Conservation (phyloP, 1,139 yeast genomes). For the Saccharomyces hybrid region DNA sequence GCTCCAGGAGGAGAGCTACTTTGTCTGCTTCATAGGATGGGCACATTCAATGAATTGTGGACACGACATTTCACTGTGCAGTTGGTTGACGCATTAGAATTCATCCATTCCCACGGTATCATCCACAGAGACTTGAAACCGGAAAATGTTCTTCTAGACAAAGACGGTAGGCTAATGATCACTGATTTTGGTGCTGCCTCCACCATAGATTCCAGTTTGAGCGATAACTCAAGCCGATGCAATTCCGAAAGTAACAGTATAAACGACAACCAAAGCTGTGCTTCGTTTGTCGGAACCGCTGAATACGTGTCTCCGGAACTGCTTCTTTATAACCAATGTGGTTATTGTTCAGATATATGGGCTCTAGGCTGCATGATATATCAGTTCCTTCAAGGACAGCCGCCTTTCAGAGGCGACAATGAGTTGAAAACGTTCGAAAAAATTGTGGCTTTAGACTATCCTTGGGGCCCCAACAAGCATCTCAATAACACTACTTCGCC, state of each 20-base stretch:
- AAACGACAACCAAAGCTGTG: conserved; percentile 12
- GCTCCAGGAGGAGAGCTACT: conserved; percentile 91
- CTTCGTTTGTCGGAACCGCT: conserved; percentile 85
- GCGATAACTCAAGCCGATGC: conserved; percentile 26
- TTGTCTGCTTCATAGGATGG: conserved; percentile 66
- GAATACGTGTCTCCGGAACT: conserved; percentile 74
- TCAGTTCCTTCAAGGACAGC: conserved; percentile 68
- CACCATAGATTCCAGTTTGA: conserved; percentile 35
- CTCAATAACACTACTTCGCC: conserved; percentile 10
- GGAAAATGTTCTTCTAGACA: conserved; percentile 62
- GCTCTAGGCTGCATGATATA: conserved; percentile 74
- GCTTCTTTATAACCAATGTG: conserved; percentile 59
- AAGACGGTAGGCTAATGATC: conserved; percentile 58
- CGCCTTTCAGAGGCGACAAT: conserved; percentile 73
- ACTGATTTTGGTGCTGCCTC: conserved; percentile 85
- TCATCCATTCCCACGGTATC: conserved; percentile 68
- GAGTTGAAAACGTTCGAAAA: conserved; percentile 69
- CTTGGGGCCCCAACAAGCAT: conserved; percentile 38
- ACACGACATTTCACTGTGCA: conserved; percentile 70
- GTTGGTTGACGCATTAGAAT: conserved; percentile 63
- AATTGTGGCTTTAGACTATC: conserved; percentile 56
- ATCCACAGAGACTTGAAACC: conserved; percentile 80
- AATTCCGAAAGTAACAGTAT: conserved; percentile 1
- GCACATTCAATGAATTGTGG: conserved; percentile 71
- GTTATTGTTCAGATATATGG: conserved; percentile 74